A percentile compares a stretch with the other conserved stretches of the same genome.
Evolutionary conservation across 495 filamentous ascomycete genomes (phyloP).

Genomic region (Aspergillus homomorphus): DNA sequence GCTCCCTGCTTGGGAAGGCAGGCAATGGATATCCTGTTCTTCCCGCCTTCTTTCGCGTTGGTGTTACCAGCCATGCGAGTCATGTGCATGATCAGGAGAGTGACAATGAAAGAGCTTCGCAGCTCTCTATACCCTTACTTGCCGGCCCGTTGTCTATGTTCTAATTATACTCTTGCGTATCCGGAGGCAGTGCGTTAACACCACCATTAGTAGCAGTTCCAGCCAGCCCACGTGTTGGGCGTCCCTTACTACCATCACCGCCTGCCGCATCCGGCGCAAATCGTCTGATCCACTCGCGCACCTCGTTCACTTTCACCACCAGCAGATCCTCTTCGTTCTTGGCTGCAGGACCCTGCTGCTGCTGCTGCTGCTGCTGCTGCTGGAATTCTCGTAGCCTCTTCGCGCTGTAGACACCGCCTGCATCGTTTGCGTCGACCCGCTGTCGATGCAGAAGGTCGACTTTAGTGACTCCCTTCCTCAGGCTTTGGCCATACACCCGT

Average conservation of each 20-base stretch:
- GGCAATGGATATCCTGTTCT: background rate
- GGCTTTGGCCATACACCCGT: conserved; percentile 73
- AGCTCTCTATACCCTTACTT: background rate
- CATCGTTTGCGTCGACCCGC: conserved; percentile 39
- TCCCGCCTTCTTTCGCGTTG: background rate
- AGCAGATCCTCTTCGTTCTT: conserved; percentile 45
- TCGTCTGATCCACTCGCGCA: conserved; percentile 69
- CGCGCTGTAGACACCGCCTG: conserved; percentile 34
- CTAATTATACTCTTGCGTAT: conserved; percentile 39
- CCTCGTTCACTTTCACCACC: conserved; percentile 60
- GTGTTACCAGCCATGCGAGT: background rate
- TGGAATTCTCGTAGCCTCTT: conserved; percentile 18
- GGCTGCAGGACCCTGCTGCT: conserved; percentile 17
- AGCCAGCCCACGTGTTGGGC: conserved; percentile 32
- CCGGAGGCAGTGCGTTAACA: conserved; percentile 38
- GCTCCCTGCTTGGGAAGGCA: background rate
- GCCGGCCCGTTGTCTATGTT: background rate
- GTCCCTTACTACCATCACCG: conserved; percentile 31
- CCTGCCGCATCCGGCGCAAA: conserved; percentile 58
- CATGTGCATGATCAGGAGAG: background rate
- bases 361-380: no score
- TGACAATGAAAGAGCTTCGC: background rate
- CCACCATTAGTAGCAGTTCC: background rate
- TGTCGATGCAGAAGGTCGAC: conserved; percentile 63
- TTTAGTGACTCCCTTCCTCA: conserved; percentile 66